phyloP scores from a whole-genome alignment of 2,329 filamentous ascomycete species.

The Colletotrichum graminicola region DNA sequence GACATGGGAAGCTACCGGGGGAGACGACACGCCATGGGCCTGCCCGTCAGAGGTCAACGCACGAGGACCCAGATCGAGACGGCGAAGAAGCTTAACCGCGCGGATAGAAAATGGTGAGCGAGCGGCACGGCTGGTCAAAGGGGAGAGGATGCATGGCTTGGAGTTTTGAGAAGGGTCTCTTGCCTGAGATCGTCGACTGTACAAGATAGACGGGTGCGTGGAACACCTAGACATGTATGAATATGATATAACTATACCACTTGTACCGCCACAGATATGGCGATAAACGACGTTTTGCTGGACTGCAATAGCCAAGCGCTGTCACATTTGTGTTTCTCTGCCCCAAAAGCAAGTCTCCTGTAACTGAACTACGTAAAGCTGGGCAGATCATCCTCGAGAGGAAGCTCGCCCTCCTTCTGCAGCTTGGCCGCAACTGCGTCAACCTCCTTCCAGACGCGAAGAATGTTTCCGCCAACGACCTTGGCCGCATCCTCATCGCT shows the following conservation, averaged over 20 bases:
- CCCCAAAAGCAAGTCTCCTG: neutral
- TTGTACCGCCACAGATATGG: slow-evolving; percentile 13
- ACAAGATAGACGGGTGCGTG: slow-evolving; percentile 44
- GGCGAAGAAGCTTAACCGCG: slow-evolving; percentile 71
- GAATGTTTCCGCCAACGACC: slow-evolving; percentile 82
- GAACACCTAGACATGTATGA: slow-evolving; percentile 37
- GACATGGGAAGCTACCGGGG: slow-evolving; percentile 94
- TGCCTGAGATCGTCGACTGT: slow-evolving; percentile 41
- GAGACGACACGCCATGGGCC: slow-evolving; percentile 88
- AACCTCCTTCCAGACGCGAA: slow-evolving; percentile 86
- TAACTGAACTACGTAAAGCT: neutral
- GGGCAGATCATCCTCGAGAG: slow-evolving; percentile 66
- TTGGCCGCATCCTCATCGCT: slow-evolving; percentile 80
- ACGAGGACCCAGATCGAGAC: slow-evolving; percentile 80
- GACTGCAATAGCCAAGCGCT: neutral
- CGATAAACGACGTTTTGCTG: neutral
- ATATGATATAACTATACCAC: slow-evolving; percentile 38
- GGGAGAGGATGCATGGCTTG: slow-evolving; percentile 1
- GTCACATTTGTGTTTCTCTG: neutral
- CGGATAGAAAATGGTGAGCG: slow-evolving; percentile 61
- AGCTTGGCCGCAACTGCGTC: slow-evolving; percentile 78
- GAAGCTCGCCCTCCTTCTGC: slow-evolving; percentile 67
- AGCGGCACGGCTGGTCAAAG: slow-evolving; percentile 14
- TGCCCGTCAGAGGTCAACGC: slow-evolving; percentile 91
- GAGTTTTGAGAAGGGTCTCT: slow-evolving; percentile 6